Percentiles rank a stretch among this genome's conserved stretches.
These are phyloP conservation scores for Centrapalus pauciflorus DNA, from an alignment of 129 eudicot species.

Conservation along the genomic window DNA sequence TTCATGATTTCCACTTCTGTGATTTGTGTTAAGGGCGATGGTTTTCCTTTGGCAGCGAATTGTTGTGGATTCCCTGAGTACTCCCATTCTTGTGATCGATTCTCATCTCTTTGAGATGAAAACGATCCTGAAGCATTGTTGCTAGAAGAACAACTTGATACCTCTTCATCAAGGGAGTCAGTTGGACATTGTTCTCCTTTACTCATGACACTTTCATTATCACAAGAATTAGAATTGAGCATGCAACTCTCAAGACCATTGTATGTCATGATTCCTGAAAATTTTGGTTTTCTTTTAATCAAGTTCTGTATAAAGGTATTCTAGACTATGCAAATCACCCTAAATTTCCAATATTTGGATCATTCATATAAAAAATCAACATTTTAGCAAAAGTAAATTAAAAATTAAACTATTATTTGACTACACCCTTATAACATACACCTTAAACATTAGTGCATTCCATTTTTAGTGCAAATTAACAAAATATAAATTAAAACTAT, in stretches of 20 bases:
- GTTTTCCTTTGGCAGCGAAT: constrained; percentile 33
- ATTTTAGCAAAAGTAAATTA: too few species aligned
- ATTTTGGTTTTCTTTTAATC: constrained; percentile 9
- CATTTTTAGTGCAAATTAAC: constrained; percentile 4
- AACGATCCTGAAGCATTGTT: constrained; percentile 57
- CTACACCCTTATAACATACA: too few species aligned
- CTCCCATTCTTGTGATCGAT: constrained; percentile 48
- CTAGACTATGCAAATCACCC: too few species aligned
- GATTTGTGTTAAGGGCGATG: constrained; percentile 21
- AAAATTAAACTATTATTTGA: too few species aligned
- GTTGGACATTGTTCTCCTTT: constrained; percentile 53
- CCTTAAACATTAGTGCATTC: too few species aligned
- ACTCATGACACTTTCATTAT: constrained; percentile 56
- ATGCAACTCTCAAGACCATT: constrained; percentile 89
- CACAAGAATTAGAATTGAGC: constrained; percentile 39
- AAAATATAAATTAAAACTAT: background rate
- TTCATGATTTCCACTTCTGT: constrained; percentile 66
- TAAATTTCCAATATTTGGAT: too few species aligned
- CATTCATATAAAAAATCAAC: too few species aligned
- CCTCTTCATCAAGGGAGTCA: constrained; percentile 65
- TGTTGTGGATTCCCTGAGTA: constrained; percentile 37
- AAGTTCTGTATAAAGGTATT: background rate
- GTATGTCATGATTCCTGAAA: constrained; percentile 78
- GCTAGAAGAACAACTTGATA: constrained; percentile 84
- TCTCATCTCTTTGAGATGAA: constrained; percentile 65